Base-by-base conservation (phyloP, 208 protist species). In the Wallacemonas sp. region DNA sequence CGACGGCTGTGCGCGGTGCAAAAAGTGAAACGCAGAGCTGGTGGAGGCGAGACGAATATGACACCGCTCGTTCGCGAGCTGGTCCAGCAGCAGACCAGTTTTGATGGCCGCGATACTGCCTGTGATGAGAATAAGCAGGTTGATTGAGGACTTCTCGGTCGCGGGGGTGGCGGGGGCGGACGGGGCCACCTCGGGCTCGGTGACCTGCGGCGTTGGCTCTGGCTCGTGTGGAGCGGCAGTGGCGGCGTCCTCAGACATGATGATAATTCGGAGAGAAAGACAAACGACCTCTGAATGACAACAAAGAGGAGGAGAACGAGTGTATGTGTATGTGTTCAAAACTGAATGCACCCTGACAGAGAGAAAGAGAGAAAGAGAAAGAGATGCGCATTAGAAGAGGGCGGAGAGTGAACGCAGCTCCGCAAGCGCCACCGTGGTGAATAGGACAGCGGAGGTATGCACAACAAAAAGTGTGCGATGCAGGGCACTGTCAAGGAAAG, bases 91-190 rank as follows among this genome's bases (percentile, higher is more conserved):
- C 47, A 93, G 74, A 14, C 81, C 85, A 3, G 88, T 79, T 74
- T 97, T 97, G 27, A 97, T 69, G 1, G 88, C 88, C 8, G 93
- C 93, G 36, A 97, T 81, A 70, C 93, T 97, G 32, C 90, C 93
- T 0, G 93, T 94, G 12, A 94, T 76, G 21, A 94, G 72, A 1
- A 97, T 60, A 19, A 96, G 71, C 34, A 96, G 62, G 61, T 96
- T 90, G 39, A 94, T 71, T 1, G 83, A 78, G 5, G 80, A 58
- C 43, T 79, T 76, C 56, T 70, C 48, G 54, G 60, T 41, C 62
- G 6, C 5, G 29, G 61, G 44, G 12, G 46, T 47, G 0, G 29
- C 4, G 14, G 61, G 30, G 0, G 12, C 47, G 52, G 46, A 71
- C 11, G 8, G 8, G 23, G 16, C 1, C 12, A 29, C n/a, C 19